Base-by-base conservation (phyloP, 306 rosid genomes). In the Lablab purpureus region DNA sequence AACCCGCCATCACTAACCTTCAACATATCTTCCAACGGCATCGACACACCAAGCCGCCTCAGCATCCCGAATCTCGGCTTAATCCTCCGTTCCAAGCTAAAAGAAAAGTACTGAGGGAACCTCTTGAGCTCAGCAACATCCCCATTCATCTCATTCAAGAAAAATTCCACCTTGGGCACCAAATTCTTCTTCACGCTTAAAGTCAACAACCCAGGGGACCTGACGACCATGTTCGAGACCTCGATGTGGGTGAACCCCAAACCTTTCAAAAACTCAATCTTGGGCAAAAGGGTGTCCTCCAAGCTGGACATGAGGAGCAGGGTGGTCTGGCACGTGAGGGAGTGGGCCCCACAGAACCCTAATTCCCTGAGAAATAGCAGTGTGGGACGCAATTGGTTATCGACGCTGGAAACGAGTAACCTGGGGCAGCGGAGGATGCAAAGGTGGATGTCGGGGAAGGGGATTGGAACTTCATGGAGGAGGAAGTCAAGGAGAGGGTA, bases 401-500 rank as follows among this genome's bases (percentile, higher is more conserved):
- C 87, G 15, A 94, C 73, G 45, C 70, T 73, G 43, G 86, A 92
- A 19, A 92, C 89, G 71, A 92, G 83, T 22, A 94, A 72, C 50
- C 97, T 81, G 1, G 98, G 98, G 85, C 97, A 89, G 25, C 94
- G 89, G 27, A 81, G 25, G 5, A 94, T 46, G 40, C 92, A 86
- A 47, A 83, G 85, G 5, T 83, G 83, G 46, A 94, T 84, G 59
- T 94, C 70, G 0, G 72, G 87, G 76, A 81, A 90, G 6, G 93
- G 93, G 78, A 94, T 86, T 17, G 7, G 10, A 5, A 85, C 97
- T 52, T 94, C 92, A 14, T 89, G 85, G 69, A 90, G 84, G 36
- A 94, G 92, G 80, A 90, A 94, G 65, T 92, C 98, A 65, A 94
- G 82, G 37, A 94, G n/a, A 1, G 97, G 97, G 76, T 94, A 94